Evolutionary conservation across 371 early-diverging fungal genomes (phyloP).

Genomic region (Actinomucor elegans): DNA sequence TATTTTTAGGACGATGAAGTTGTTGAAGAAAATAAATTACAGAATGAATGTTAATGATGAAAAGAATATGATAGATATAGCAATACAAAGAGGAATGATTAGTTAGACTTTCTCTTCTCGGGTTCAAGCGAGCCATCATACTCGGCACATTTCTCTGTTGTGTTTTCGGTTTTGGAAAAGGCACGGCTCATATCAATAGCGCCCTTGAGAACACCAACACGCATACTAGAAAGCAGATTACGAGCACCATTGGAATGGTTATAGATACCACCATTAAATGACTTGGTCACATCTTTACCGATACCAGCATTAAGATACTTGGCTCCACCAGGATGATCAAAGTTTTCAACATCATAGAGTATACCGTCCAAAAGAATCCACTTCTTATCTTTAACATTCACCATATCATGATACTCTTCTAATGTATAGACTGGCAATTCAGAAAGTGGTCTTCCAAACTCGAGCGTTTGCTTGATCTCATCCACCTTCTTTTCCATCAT

Average conservation of each 20-base stretch:
- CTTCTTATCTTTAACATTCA: slow-evolving; percentile 56
- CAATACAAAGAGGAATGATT: no score
- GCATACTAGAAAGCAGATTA: slow-evolving; percentile 74
- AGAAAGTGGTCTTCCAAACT: slow-evolving; percentile 72
- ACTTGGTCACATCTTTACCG: slow-evolving; percentile 82
- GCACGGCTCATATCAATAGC: slow-evolving; percentile 4
- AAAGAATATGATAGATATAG: no score
- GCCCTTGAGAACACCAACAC: slow-evolving; percentile 62
- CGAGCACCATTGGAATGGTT: slow-evolving; percentile 83
- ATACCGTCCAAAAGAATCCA: slow-evolving; percentile 88
- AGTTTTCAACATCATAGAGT: slow-evolving; percentile 87
- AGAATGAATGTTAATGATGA: no score
- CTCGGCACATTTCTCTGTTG: slow-evolving; percentile 7
- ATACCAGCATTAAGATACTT: slow-evolving; percentile 70
- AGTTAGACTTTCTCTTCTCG: slow-evolving; percentile 10
- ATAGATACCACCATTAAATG: slow-evolving; percentile 90
- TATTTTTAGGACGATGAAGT: no score
- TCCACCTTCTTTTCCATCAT: slow-evolving; percentile 83
- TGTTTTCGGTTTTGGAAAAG: not conserved
- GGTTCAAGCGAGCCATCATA: slow-evolving; percentile 21
- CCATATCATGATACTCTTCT: slow-evolving; percentile 65
- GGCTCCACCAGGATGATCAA: slow-evolving; percentile 93
- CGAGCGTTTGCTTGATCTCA: slow-evolving; percentile 54
- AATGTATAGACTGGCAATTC: slow-evolving; percentile 76
- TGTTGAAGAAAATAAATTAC: no score